phyloP scores from a whole-genome alignment of 2,329 filamentous ascomycete genomes.

The Ploettnerulaceae sp. region DNA sequence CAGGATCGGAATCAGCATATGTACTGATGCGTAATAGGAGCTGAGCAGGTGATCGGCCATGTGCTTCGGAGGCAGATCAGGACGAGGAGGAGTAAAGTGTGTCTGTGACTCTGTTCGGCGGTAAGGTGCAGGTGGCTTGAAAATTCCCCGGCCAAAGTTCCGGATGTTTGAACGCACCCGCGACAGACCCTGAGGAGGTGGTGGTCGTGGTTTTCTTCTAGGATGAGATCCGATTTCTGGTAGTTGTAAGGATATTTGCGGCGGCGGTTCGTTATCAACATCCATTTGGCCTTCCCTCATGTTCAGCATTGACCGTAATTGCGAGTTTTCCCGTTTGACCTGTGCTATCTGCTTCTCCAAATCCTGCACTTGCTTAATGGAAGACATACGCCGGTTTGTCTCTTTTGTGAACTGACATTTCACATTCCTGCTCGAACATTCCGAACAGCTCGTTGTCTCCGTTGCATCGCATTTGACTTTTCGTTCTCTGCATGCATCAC shows the following conservation, averaged over 20 bases:
- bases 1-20: conserved; percentile 77
- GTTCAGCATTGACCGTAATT: conserved; percentile 61
- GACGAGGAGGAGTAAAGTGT: conserved; percentile 49
- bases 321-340: conserved; percentile 73
- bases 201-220: conserved; percentile 55
- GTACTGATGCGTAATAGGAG: conserved; percentile 71
- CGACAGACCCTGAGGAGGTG: conserved; percentile 63
- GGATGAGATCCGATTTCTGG: conserved; percentile 64
- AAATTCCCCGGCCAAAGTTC: conserved; percentile 69
- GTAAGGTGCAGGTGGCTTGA: conserved; percentile 70
- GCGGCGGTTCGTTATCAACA: conserved; percentile 29
- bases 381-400: conserved; percentile 97
- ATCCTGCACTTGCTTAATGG: conserved; percentile 98
- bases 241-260: conserved; percentile 49
- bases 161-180: conserved; percentile 68
- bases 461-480: conserved; percentile 92
- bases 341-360: conserved; percentile 85
- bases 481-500: conserved; percentile 88
- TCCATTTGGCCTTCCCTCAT: conserved; percentile 42
- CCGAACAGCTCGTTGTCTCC: conserved; percentile 91
- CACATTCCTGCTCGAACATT: conserved; percentile 93
- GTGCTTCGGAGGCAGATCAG: conserved; percentile 65
- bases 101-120: conserved; percentile 48
- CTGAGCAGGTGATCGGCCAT: conserved; percentile 67
- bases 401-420: conserved; percentile 99